Base-by-base conservation (phyloP, 2,329 filamentous ascomycete species). In the Aspergillus jensenii region DNA sequence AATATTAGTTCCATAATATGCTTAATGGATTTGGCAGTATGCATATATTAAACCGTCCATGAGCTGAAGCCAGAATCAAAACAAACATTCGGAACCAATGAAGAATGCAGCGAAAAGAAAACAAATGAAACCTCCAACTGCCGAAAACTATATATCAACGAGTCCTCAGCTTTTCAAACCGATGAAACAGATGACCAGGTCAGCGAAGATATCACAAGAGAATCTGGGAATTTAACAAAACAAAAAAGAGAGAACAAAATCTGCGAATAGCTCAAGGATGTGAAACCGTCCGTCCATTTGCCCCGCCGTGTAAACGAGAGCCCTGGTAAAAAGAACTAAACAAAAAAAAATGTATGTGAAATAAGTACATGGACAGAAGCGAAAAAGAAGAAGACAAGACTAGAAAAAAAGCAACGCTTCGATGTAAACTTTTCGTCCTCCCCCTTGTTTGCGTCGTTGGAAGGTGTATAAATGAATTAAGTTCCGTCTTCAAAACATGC, bases 341-440 rank as follows among this genome's bases (percentile, higher is more conserved):
- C 15, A 31, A 31, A 31, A 31, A 25, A 25, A 25, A 7, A 15
- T 2, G 9, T 51, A 45, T 23, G 45, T 48, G 54, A 25, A 35
- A 56, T 19, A 54, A 51, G 56, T 57, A 55, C 48, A 55, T 17
- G 23, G 33, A 27, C 12, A 31, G 43, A 23, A 43, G 49, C 7
- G n/a, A 55, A 33, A 44, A 12, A 17, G 25, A 33, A 23, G 39
- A 33, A 14, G 33, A 45, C 15, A 23, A 19, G 40, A 21, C 31
- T n/a, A 12, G 4, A 12, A 23, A 9, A 27, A 27, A 27, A 39
- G 12, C 14, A 37, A n/a, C 35, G 35, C 35, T 37, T 37, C 14
- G 15, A 37, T 15, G 35, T 37, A 37, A 15, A 37, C 15, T n/a
- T 37, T 37, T 37, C 12, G 35, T n/a, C 35, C 35, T 43, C 11